Base-by-base conservation (phyloP, 2,329 filamentous ascomycete species). In the Fusarium veterinarium region DNA sequence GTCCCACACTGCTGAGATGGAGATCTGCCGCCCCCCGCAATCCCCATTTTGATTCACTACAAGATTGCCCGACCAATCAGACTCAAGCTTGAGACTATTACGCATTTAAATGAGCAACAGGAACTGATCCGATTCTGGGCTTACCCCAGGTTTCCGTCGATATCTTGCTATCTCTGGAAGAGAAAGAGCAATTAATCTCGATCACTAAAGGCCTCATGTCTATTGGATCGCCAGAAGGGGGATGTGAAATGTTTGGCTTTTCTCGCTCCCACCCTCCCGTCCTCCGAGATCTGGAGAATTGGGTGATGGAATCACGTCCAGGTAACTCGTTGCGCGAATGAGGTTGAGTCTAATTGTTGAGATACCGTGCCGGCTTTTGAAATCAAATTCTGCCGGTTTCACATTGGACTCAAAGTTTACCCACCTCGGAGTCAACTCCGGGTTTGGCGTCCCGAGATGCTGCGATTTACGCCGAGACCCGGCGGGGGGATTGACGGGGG, bases 1-100 rank as follows among this genome's bases (percentile, higher is more conserved):
- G 64, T 69, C 19, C 66, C 66, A 35, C 45, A 60, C 45, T 56
- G 46, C 8, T 57, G 60, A 70, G 42, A 69, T 52, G 65, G 64
- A 76, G 75, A 77, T 77, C 75, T 77, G 62, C 75, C 67, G 67
- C 72, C 74, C 74, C 75, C 75, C 75, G 75, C 75, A 75, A 75
- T 74, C 67, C 56, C 53, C 53, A 63, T 49, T 56, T 57, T 53
- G 51, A 58, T 52, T 76, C 46, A n/a, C 35, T 61, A 57, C 20
- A 42, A 44, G 62, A 51, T 30, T 37, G n/a, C 13, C 5, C 11
- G 46, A 25, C 71, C 71, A 73, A 73, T 73, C 70, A 67, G 35
- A 41, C 40, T 55, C 37, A 49, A 56, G 35, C 31, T n/a, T 37
- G 37, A 67, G 31, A 20, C 28, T 41, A 63, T 77, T 69, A 77